Base-by-base conservation (phyloP, 495 filamentous ascomycete species). In the Hyaloscypha hepaticicola region DNA sequence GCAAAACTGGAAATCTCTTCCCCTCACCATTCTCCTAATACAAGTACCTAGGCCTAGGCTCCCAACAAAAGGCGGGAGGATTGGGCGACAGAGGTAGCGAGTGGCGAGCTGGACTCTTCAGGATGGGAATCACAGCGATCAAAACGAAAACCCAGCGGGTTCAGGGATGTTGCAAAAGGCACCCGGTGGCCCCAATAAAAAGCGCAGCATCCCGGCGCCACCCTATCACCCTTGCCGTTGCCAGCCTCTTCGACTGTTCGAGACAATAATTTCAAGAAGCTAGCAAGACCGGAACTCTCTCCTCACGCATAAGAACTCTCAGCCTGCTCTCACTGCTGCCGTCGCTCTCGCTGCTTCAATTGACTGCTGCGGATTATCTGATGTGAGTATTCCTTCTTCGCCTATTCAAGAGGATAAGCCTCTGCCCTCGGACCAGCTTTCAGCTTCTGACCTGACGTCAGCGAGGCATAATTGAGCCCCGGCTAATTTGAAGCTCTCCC, bases 81-180 rank as follows among this genome's bases (percentile, higher is more conserved):
- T 66, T 66, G 45, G 57, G 52, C 63, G 63, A 66, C 26, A 60
- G 50, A 66, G 63, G 56, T 45, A 66, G 63, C 63, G 63, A 61
- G 56, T 53, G 50, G 22, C 25, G 50, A 25, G 25, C 50, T 53
- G 25, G 22, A 25, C 3, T 6, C n/a, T 53, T 53, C 50, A 11
- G 22, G 50, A 45, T 45, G 7, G 38, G 38, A 16, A 16, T 45
- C 19, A 5, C n/a, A 25, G 50, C 50, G 22, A 53, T 7, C 29
- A 38, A 16, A 6, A 52, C 45, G 48, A 55, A 53, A 61, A 61
- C 29, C 21, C 29, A 53, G 48, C 49, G 59, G 48, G 38, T 29
- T 27, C 22, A 29, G 26, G 16, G 27, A 27, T 53, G 21, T 19
- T 4, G 7, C 25, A 25, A 27, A 9, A 53, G 25, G 22, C 22